phyloP scores from a whole-genome alignment of 2,329 filamentous ascomycete genomes.

The Phyllosticta citribraziliensis region DNA sequence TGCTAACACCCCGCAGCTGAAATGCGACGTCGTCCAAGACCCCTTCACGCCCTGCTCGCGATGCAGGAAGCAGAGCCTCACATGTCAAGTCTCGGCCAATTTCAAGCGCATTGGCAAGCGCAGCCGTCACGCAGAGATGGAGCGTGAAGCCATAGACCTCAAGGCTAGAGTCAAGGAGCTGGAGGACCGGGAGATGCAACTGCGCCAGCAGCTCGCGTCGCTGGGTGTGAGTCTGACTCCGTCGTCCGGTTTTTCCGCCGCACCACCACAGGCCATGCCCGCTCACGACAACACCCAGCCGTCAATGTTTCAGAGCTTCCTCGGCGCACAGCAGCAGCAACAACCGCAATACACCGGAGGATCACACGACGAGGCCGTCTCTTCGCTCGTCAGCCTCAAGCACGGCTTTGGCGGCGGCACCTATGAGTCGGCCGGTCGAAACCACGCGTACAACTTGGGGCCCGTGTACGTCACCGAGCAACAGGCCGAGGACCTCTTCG shows the following conservation, averaged over 20 bases:
- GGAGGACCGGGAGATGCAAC: constrained; percentile 51
- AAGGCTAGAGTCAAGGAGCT: constrained; percentile 32
- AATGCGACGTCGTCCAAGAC: constrained; percentile 75
- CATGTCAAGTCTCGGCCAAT: constrained; percentile 79
- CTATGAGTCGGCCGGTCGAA: not conserved
- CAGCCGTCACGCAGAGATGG: constrained; percentile 77
- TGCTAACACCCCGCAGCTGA: constrained; percentile 45
- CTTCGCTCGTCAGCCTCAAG: constrained; percentile 10
- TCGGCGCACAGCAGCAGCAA: constrained; percentile 3
- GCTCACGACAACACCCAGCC: constrained; percentile 31
- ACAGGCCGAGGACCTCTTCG: constrained; percentile 49
- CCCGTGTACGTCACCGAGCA: constrained; percentile 17
- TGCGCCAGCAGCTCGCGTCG: constrained; percentile 41
- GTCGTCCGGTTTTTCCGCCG: not conserved
- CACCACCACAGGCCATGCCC: constrained; percentile 47
- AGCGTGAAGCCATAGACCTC: constrained; percentile 60
- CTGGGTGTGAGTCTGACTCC: constrained; percentile 4
- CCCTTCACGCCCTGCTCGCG: constrained; percentile 69
- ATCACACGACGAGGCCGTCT: constrained; percentile 10
- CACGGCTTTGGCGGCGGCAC: constrained; percentile 5
- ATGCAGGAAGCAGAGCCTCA: constrained; percentile 68
- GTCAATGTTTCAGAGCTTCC: constrained; percentile 7
- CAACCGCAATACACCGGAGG: constrained; percentile 17
- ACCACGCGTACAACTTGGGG: constrained; percentile 8
- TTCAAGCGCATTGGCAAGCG: constrained; percentile 79